phyloP scores from a whole-genome alignment of 768 basidiomycete species.

The Termitomyces sp. region DNA sequence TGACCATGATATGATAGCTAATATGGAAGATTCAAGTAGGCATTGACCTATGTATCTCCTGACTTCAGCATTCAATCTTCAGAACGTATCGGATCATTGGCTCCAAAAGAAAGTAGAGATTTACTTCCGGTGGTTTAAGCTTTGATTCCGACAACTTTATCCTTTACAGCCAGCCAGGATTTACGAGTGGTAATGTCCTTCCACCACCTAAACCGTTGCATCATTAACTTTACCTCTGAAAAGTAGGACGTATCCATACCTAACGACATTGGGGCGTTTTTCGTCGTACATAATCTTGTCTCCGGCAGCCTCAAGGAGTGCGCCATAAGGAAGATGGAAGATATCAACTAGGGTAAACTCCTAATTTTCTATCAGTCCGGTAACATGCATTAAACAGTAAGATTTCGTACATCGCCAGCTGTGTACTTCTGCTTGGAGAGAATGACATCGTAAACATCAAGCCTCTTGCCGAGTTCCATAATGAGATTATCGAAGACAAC shows the following conservation, averaged over 20 bases:
- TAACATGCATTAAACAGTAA: background rate
- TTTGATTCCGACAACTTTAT: conserved; percentile 10
- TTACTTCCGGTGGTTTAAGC: background rate
- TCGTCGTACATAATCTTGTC: conserved; percentile 8
- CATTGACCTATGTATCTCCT: background rate
- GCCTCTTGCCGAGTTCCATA: conserved; percentile 27
- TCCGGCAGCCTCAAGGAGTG: conserved; percentile 10
- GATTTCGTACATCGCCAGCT: conserved; percentile 44
- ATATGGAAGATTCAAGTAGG: background rate
- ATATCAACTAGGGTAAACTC: conserved; percentile 14
- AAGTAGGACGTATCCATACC: background rate
- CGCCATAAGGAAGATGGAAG: conserved; percentile 18
- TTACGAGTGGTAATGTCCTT: conserved; percentile 15
- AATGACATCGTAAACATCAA: conserved; percentile 50
- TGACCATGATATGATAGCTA: background rate
- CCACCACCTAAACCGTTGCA: conserved; percentile 15
- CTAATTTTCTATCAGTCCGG: background rate
- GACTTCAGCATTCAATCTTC: background rate
- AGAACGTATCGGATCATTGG: background rate
- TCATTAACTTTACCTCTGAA: background rate
- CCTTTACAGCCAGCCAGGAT: conserved; percentile 21
- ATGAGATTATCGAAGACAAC: conserved; percentile 20
- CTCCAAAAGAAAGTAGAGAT: background rate
- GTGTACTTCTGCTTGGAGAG: conserved; percentile 49
- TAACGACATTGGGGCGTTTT: conserved; percentile 13